Conservation (phyloP, 495 filamentous ascomycete genomes). For the Staphylotrichum longicolle region DNA sequence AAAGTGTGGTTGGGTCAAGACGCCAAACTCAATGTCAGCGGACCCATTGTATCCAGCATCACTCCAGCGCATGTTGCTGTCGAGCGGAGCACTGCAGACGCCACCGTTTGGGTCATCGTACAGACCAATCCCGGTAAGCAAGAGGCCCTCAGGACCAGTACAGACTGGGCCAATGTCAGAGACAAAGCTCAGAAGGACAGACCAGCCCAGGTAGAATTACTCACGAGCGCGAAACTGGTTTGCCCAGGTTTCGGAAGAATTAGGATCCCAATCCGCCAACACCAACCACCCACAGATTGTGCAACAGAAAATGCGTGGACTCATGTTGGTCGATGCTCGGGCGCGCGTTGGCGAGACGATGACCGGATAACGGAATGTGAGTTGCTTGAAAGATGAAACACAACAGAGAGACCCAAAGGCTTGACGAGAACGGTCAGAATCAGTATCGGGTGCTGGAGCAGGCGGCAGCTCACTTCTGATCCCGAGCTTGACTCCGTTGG, state of each 20-base stretch:
- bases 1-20: background rate
- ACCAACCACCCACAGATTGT: background rate
- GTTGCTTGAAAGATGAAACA: no score
- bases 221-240: constrained; percentile 5
- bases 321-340: no score
- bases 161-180: background rate
- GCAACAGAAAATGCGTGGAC: background rate
- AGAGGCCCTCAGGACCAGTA: background rate
- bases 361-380: no score
- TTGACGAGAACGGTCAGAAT: no score
- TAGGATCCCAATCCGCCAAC: background rate
- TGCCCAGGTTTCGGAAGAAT: background rate
- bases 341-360: no score
- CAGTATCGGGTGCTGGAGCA: no score
- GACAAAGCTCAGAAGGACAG: no score
- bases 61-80: background rate
- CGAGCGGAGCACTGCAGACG: background rate
- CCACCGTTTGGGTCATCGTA: background rate
- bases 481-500: no score
- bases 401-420: no score
- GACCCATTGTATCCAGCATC: background rate
- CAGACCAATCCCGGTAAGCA: background rate
- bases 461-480: no score
- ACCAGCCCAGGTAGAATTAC: background rate
- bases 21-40: background rate